Percentiles rank a stretch among this genome's conserved stretches.
These are phyloP conservation scores for Lentinula sp. DNA, from an alignment of 768 basidiomycete species.

Conservation along the genomic window DNA sequence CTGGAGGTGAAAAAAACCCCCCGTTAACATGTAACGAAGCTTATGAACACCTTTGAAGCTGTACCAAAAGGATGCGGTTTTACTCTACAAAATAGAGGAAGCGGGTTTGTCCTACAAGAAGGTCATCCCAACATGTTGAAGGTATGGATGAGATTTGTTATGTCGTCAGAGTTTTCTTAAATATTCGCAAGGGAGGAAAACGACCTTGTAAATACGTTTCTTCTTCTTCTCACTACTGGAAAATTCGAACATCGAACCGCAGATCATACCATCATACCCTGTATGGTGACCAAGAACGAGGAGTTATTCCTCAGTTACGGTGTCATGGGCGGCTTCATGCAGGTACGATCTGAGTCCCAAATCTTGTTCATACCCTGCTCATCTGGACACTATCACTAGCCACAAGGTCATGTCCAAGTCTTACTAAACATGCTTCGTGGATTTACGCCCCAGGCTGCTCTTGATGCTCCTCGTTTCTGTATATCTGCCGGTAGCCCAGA, in stretches of 20 bases:
- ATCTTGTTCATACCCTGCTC: conserved; percentile 1
- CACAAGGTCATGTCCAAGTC: conserved; percentile 95
- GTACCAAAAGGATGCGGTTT: conserved; percentile 94
- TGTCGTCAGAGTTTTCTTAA: not conserved
- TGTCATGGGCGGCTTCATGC: conserved; percentile 92
- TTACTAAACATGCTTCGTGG: conserved; percentile 87
- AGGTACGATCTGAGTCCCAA: conserved; percentile 32
- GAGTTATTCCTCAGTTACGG: conserved; percentile 88
- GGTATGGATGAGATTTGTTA: conserved; percentile 28
- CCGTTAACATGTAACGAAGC: conserved; percentile 9
- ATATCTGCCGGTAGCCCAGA: conserved; percentile 83
- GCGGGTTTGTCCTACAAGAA: conserved; percentile 72
- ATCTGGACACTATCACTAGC: conserved; percentile 34
- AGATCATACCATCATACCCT: conserved; percentile 92
- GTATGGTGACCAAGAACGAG: conserved; percentile 68
- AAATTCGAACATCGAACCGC: not conserved
- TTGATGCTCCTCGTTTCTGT: conserved; percentile 95
- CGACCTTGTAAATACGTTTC: conserved; percentile 34
- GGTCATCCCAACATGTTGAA: conserved; percentile 82
- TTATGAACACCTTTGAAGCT: conserved; percentile 36
- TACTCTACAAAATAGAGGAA: conserved; percentile 91
- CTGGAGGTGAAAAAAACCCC: conserved; percentile 47
- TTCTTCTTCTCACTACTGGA: conserved; percentile 35
- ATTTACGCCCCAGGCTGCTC: conserved; percentile 79
- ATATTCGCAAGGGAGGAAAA: conserved; percentile 58